Evolutionary conservation across 768 basidiomycete species (phyloP).

Genomic region (Tricholoma furcatifolium): DNA sequence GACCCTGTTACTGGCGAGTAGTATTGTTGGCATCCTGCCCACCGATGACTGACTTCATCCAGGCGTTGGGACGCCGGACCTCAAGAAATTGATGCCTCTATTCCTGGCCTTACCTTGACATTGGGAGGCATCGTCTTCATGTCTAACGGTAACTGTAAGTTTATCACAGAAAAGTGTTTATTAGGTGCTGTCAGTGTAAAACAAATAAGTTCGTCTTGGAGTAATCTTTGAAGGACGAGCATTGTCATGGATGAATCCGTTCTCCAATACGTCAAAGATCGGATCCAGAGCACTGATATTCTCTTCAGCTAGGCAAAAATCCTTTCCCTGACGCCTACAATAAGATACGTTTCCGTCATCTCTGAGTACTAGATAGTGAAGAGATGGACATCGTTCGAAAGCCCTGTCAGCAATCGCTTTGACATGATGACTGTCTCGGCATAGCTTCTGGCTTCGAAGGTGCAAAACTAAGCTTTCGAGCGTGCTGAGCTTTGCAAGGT

Average conservation of each 20-base stretch:
- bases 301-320: not conserved
- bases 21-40: too few species aligned
- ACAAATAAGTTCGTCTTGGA: not conserved
- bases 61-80: constrained; percentile 40
- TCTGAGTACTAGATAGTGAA: constrained; percentile 9
- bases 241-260: not conserved
- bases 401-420: constrained; percentile 3
- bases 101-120: constrained; percentile 34
- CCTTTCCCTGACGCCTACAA: constrained; percentile 3
- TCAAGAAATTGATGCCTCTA: constrained; percentile 27
- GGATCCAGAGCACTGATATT: not conserved
- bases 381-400: constrained; percentile 12
- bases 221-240: not conserved
- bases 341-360: constrained; percentile 1
- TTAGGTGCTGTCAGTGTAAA: not conserved
- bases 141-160: not conserved
- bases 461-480: constrained; percentile 9
- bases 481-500: constrained; percentile 5
- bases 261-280: not conserved
- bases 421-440: not conserved
- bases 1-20: constrained; percentile 38
- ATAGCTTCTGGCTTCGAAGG: not conserved
- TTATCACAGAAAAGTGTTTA: not conserved
- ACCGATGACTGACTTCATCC: not conserved
- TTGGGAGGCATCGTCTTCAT: not conserved